Conservation (phyloP, 164 flowering plant species). For the Cinnamomum micranthum region DNA sequence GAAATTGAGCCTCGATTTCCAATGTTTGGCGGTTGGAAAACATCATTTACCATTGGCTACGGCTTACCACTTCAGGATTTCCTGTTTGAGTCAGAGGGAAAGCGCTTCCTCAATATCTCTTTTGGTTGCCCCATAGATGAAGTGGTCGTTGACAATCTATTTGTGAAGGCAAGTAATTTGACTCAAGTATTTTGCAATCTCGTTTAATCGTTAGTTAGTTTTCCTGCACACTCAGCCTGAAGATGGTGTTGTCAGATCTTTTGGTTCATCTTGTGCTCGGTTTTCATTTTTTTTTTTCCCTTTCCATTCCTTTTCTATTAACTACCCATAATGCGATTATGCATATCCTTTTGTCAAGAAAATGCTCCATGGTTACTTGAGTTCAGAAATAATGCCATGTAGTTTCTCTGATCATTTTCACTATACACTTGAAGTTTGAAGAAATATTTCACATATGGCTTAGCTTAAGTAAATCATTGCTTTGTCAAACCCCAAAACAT, state of each 20-base stretch:
- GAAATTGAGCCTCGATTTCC: constrained; percentile 92
- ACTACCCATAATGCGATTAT: neutral
- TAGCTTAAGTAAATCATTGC: too few relatives aligned
- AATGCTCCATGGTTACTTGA: too few relatives aligned
- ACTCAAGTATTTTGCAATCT: neutral
- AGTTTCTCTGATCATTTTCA: too few relatives aligned
- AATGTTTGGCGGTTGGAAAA: constrained; percentile 96
- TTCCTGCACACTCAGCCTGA: neutral
- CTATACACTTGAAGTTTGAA: too few relatives aligned
- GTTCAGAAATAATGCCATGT: too few relatives aligned
- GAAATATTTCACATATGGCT: too few relatives aligned
- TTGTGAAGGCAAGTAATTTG: constrained; percentile 58
- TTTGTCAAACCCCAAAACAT: too few relatives aligned
- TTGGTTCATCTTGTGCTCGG: neutral
- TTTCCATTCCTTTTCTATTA: neutral
- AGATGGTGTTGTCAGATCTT: neutral
- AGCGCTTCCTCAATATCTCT: constrained; percentile 66
- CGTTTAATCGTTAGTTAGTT: neutral
- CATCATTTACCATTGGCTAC: constrained; percentile 90
- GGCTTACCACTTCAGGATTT: constrained; percentile 85
- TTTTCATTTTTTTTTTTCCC: neutral
- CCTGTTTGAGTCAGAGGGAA: constrained; percentile 70
- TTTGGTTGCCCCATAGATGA: constrained; percentile 78
- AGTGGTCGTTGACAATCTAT: constrained; percentile 63
- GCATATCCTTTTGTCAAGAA: too few relatives aligned